A percentile compares a stretch with the other conserved stretches of the same genome.
Evolutionary conservation across 2,329 filamentous ascomycete genomes (phyloP).

Genomic region (Atkinsonella texensis): DNA sequence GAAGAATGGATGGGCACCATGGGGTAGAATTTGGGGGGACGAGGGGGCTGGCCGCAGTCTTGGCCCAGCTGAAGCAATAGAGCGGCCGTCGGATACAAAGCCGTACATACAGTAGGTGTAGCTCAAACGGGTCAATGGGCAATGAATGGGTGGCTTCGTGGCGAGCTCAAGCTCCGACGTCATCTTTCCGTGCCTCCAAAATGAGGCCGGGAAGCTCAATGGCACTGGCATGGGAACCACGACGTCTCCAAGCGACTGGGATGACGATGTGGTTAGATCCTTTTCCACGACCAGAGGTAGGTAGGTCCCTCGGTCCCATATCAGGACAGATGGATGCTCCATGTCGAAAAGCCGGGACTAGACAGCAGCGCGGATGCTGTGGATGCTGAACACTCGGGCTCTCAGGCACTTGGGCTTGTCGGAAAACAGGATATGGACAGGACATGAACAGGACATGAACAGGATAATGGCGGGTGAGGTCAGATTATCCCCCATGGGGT

Average conservation of each 20-base stretch:
- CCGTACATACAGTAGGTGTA: neutral
- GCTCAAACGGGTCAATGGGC: no score
- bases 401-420: neutral
- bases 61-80: neutral
- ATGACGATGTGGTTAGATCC: no score
- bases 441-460: no score
- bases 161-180: neutral
- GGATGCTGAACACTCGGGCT: neutral
- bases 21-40: neutral
- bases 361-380: neutral
- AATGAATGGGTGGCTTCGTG: neutral
- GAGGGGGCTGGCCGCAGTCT: neutral
- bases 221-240: neutral
- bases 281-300: no score
- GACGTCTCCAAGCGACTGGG: neutral
- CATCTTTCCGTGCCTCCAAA: neutral
- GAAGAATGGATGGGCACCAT: neutral
- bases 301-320: no score
- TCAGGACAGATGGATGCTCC: neutral
- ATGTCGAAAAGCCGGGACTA: neutral
- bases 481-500: constrained; percentile 6
- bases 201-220: neutral
- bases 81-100: neutral
- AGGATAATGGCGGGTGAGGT: constrained; percentile 6
- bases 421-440: no score